Percentiles rank a stretch among this genome's conserved stretches.
Evolutionary conservation across 495 filamentous ascomycete species (phyloP).

Genomic region (Aspergillus olivimuriae): DNA sequence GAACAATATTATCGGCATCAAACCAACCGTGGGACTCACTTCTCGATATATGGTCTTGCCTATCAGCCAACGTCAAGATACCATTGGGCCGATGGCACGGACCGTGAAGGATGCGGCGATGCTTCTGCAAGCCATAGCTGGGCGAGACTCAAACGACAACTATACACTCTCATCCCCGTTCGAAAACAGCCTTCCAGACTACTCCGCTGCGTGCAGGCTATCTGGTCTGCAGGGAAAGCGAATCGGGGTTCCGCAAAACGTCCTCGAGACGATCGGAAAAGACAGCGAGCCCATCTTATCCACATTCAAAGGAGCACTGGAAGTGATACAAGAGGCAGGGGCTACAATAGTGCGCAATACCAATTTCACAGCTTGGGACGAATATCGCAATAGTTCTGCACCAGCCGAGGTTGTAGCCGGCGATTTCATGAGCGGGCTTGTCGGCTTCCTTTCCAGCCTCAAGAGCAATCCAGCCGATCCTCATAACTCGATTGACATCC

Average conservation of each 20-base stretch:
- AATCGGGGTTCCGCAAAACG: conserved; percentile 48
- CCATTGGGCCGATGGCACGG: conserved; percentile 57
- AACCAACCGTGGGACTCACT: conserved; percentile 65
- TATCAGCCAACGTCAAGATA: conserved; percentile 56
- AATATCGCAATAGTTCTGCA: conserved; percentile 26
- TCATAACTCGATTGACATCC: conserved; percentile 30
- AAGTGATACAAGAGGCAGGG: conserved; percentile 37
- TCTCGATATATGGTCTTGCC: conserved; percentile 57
- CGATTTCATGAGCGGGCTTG: conserved; percentile 41
- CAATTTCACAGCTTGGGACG: conserved; percentile 45
- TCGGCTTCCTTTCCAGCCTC: conserved; percentile 41
- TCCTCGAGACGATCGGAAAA: conserved; percentile 20
- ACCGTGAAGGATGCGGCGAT: conserved; percentile 63
- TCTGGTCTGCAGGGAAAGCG: conserved; percentile 40
- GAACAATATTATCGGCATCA: conserved; percentile 55
- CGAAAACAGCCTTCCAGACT: conserved; percentile 36
- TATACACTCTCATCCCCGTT: conserved; percentile 49
- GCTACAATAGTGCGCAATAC: conserved; percentile 46
- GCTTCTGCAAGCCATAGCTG: conserved; percentile 57
- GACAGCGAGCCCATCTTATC: conserved; percentile 23
- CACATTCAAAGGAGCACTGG: conserved; percentile 41
- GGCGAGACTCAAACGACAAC: conserved; percentile 40
- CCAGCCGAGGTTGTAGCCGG: conserved; percentile 27
- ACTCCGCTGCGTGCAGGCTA: conserved; percentile 45
- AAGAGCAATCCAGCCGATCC: conserved; percentile 42